These are phyloP conservation scores for Schizosaccharomyces lindneri DNA, from an alignment of 805 yeast species.

Conservation along the genomic window DNA sequence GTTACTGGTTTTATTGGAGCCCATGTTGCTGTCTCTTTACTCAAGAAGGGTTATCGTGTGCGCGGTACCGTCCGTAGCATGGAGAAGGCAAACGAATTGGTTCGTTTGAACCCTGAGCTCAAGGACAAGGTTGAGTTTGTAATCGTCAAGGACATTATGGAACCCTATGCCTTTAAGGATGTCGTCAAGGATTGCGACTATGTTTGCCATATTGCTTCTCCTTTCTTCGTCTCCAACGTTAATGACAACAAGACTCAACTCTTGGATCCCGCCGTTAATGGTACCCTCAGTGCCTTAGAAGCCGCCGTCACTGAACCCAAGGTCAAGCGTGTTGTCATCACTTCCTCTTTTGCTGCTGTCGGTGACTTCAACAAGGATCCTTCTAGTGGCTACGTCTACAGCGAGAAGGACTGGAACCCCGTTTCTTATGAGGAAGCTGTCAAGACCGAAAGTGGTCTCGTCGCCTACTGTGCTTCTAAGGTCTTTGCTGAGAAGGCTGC, in stretches of 20 bases:
- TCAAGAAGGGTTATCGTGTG: background rate
- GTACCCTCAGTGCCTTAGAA: constrained; percentile 20
- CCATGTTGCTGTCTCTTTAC: background rate
- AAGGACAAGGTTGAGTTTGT: background rate
- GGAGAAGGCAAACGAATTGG: background rate
- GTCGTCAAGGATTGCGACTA: constrained; percentile 9
- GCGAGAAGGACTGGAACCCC: constrained; percentile 17
- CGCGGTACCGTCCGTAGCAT: background rate
- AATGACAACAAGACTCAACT: constrained; percentile 19
- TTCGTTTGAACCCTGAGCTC: background rate
- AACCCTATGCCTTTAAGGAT: constrained; percentile 19
- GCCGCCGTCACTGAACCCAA: constrained; percentile 18
- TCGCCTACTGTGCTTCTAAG: constrained; percentile 21
- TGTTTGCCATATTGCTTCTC: constrained; percentile 20
- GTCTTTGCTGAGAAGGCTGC: constrained; percentile 30
- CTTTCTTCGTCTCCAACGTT: constrained; percentile 8
- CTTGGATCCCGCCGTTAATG: constrained; percentile 21
- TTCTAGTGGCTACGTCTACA: constrained; percentile 6
- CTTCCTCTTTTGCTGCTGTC: constrained; percentile 31
- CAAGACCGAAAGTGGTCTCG: background rate
- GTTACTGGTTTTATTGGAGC: constrained; percentile 1
- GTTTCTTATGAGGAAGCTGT: constrained; percentile 13
- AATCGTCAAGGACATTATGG: constrained; percentile 15
- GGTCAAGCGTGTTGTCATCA: constrained; percentile 20
- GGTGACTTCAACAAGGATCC: constrained; percentile 7